Percentiles rank a stretch among this genome's conserved stretches.
Conservation (phyloP, 1,284 basidiomycete species). For the Inonotus hispidus region DNA sequence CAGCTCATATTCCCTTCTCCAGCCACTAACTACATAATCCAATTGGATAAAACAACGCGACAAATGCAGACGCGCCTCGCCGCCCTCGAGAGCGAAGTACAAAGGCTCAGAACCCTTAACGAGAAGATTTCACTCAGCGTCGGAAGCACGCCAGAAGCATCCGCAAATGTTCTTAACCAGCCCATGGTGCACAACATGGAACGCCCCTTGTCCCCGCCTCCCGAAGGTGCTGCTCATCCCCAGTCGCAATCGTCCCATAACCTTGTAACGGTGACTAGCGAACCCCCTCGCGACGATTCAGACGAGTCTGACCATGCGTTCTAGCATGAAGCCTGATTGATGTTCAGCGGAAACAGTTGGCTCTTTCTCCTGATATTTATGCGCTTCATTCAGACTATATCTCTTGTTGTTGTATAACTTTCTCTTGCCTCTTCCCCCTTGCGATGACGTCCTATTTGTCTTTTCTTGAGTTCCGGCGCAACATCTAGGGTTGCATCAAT, state of each 20-base stretch:
- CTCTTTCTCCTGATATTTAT: slow-evolving; percentile 12
- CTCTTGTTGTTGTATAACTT: slow-evolving; percentile 5
- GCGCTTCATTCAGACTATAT: slow-evolving; percentile 3
- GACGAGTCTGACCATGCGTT: slow-evolving; percentile 14
- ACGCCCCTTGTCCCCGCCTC: slow-evolving; percentile 59
- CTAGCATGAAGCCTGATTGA: neutral
- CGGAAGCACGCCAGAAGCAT: slow-evolving; percentile 20
- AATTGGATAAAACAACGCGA: slow-evolving; percentile 63
- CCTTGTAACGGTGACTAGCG: slow-evolving; percentile 45
- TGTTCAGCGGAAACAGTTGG: neutral
- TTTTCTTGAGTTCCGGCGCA: neutral
- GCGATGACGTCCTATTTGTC: slow-evolving; percentile 1
- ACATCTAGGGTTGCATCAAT: neutral
- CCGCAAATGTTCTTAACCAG: slow-evolving; percentile 48
- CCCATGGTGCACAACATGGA: slow-evolving; percentile 40
- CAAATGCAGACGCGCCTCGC: slow-evolving; percentile 61
- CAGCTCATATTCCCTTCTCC: slow-evolving; percentile 11
- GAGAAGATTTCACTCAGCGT: slow-evolving; percentile 71
- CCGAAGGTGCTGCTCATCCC: slow-evolving; percentile 35
- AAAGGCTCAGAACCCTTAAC: slow-evolving; percentile 62
- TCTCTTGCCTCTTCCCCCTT: neutral
- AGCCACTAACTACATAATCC: slow-evolving; percentile 72
- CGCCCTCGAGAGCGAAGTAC: slow-evolving; percentile 58
- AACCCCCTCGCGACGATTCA: slow-evolving; percentile 35
- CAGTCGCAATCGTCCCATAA: slow-evolving; percentile 36